A percentile compares a stretch with the other conserved stretches of the same genome.
phyloP scores from a whole-genome alignment of 306 rosid genomes.

The Trichosanthes truncata region DNA sequence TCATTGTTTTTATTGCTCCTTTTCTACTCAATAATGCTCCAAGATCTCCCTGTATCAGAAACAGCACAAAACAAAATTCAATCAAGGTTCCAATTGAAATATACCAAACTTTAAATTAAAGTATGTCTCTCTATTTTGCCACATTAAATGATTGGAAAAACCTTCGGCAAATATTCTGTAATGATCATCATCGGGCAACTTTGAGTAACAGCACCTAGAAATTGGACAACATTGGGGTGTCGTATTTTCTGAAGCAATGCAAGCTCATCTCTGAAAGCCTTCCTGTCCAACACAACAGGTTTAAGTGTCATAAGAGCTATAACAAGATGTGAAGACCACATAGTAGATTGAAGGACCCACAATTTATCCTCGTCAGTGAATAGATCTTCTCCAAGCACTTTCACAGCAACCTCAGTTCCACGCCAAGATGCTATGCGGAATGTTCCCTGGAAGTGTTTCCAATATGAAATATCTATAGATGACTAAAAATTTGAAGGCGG shows the following conservation, averaged over 20 bases:
- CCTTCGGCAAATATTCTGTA: conserved; percentile 95
- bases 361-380: conserved; percentile 64
- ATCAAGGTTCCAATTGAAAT: neutral
- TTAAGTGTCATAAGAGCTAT: neutral
- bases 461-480: neutral
- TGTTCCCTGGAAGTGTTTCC: conserved; percentile 50
- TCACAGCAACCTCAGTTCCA: conserved; percentile 89
- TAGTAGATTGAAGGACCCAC: conserved; percentile 34
- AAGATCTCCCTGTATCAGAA: conserved; percentile 43
- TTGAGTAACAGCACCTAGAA: conserved; percentile 98
- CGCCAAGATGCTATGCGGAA: conserved; percentile 81
- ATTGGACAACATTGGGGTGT: conserved; percentile 95
- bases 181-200: conserved; percentile 98
- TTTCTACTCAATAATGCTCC: conserved; percentile 38
- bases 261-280: conserved; percentile 87
- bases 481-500: neutral
- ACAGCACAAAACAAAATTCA: neutral
- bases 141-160: conserved; percentile 15
- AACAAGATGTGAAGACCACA: neutral
- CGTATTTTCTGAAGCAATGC: conserved; percentile 85
- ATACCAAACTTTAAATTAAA: neutral
- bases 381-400: conserved; percentile 67
- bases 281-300: conserved; percentile 40
- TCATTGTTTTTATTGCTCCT: conserved; percentile 36
- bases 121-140: neutral